These are phyloP conservation scores for Syzygium aromaticum DNA, from an alignment of 345 rosid species.

Conservation along the genomic window DNA sequence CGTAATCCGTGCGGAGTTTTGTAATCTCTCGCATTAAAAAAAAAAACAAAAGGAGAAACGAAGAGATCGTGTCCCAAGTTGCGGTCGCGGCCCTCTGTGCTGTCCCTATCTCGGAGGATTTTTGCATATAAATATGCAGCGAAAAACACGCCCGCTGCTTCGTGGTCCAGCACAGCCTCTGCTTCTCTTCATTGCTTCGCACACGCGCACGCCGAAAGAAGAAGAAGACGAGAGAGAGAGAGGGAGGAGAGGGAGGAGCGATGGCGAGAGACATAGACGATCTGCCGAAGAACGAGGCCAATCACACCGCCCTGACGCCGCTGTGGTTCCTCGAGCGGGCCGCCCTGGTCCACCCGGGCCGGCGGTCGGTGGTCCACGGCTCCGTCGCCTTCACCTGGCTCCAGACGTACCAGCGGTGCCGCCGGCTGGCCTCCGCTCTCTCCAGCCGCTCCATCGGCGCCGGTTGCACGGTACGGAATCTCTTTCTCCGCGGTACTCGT, in stretches of 20 bases:
- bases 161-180: neutral
- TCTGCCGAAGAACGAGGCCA: constrained; percentile 73
- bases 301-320: constrained; percentile 83
- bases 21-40: too few relatives aligned
- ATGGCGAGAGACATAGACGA: constrained; percentile 66
- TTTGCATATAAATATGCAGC: too few relatives aligned
- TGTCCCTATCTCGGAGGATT: too few relatives aligned
- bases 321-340: constrained; percentile 85
- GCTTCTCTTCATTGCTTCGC: neutral
- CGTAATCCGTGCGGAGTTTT: too few relatives aligned
- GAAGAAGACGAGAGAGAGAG: neutral
- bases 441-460: constrained; percentile 43
- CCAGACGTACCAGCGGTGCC: constrained; percentile 74
- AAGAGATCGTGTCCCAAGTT: too few relatives aligned
- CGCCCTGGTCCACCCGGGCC: constrained; percentile 62
- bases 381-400: constrained; percentile 66
- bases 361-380: constrained; percentile 63
- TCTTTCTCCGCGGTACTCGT: neutral
- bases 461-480: constrained; percentile 52
- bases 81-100: neutral
- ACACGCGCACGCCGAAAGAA: neutral
- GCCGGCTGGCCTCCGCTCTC: constrained; percentile 85
- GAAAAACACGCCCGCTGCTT: neutral
- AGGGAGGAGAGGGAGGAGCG: neutral
- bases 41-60: too few relatives aligned